These are phyloP conservation scores for Colletotrichum cordylinicola DNA, from an alignment of 2,329 filamentous ascomycete genomes.

Conservation along the genomic window DNA sequence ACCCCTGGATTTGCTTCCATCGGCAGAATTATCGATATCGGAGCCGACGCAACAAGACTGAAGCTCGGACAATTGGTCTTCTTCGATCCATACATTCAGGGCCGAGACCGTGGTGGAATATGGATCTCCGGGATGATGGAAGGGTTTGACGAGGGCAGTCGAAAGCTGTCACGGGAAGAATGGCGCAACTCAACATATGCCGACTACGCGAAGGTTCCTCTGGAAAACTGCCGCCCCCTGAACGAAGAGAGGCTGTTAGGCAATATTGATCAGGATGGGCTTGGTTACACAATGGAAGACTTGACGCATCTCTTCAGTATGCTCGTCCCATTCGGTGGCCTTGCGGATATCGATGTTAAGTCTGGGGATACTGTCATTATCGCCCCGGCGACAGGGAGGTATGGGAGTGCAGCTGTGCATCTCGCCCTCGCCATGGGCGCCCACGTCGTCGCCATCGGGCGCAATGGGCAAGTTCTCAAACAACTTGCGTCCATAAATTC, in stretches of 20 bases:
- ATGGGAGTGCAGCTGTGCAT: conserved; percentile 52
- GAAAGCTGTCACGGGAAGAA: conserved; percentile 27
- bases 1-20: conserved; percentile 38
- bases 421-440: conserved; percentile 57
- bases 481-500: conserved; percentile 31
- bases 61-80: conserved; percentile 37
- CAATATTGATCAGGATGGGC: not conserved
- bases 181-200: conserved; percentile 38
- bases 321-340: conserved; percentile 50
- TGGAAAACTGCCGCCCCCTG: conserved; percentile 38
- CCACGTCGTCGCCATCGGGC: conserved; percentile 55
- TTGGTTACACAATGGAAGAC: conserved; percentile 48
- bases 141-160: conserved; percentile 26
- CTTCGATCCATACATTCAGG: conserved; percentile 32
- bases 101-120: conserved; percentile 32
- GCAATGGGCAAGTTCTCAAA: conserved; percentile 40
- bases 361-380: conserved; percentile 56
- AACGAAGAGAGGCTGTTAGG: conserved; percentile 30
- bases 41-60: conserved; percentile 35
- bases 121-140: conserved; percentile 34
- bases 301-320: conserved; percentile 41
- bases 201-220: conserved; percentile 32
- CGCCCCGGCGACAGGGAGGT: conserved; percentile 55
- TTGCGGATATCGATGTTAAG: conserved; percentile 44
- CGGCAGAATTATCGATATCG: conserved; percentile 38